These are phyloP conservation scores for Paralagenidium karlingii DNA, from an alignment of 352 stramenopile species.

Conservation along the genomic window DNA sequence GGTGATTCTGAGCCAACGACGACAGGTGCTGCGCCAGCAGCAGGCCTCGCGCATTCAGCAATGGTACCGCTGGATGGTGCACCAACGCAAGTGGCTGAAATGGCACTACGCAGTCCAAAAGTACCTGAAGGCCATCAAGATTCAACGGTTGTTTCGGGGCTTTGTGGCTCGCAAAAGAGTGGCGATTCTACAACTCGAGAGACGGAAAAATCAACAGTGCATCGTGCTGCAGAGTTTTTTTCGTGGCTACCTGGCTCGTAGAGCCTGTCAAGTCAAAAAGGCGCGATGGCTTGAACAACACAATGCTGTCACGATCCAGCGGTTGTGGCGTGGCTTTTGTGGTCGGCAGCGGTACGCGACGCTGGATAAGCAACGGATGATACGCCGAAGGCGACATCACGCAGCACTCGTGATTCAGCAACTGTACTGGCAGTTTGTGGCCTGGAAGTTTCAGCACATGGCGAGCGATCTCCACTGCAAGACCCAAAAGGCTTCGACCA, in stretches of 20 bases:
- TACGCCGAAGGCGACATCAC: slow-evolving; percentile 11
- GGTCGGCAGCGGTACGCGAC: not conserved
- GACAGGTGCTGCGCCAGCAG: no score
- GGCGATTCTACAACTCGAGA: no score
- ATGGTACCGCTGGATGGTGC: no score
- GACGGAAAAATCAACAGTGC: no score
- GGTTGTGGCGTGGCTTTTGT: slow-evolving; percentile 14
- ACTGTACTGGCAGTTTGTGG: slow-evolving; percentile 14
- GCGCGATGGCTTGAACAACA: no score
- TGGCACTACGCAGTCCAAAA: no score
- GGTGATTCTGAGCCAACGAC: no score
- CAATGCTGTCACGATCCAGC: slow-evolving; percentile 20
- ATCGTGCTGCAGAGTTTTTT: slow-evolving; percentile 24
- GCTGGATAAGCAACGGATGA: not conserved
- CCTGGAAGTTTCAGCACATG: slow-evolving; percentile 11
- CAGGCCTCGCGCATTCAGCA: no score
- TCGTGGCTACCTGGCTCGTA: no score
- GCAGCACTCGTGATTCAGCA: slow-evolving; percentile 26
- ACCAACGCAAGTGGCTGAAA: no score
- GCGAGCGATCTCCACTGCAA: slow-evolving; percentile 4
- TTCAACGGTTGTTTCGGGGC: slow-evolving; percentile 1
- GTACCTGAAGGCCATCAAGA: no score
- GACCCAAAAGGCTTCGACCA: slow-evolving; percentile 12
- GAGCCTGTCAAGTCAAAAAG: no score
- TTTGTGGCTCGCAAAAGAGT: not conserved